Evolutionary conservation across 116 monocot species (phyloP).

Genomic region (Zostera marina): DNA sequence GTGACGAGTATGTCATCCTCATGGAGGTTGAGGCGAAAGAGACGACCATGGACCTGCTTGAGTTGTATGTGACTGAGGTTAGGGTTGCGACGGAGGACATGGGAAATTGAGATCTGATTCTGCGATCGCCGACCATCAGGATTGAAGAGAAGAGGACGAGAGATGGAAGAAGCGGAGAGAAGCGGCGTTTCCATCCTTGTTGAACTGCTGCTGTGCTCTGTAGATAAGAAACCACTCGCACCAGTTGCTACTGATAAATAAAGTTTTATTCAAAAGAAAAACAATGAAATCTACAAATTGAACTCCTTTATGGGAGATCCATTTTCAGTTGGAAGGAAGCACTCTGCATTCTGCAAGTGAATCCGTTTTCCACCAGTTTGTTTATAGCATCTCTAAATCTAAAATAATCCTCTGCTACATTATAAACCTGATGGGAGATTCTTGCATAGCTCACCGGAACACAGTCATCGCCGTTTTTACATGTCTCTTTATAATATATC

Average conservation of each 20-base stretch:
- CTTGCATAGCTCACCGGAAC: constrained; percentile 44
- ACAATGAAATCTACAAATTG: no score
- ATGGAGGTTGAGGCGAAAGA: constrained; percentile 26
- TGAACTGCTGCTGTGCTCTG: no score
- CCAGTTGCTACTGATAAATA: no score
- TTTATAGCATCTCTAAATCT: constrained; percentile 60
- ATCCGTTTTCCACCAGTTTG: constrained; percentile 40
- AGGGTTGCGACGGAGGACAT: constrained; percentile 7
- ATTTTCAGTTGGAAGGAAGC: constrained; percentile 21
- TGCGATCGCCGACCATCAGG: neutral
- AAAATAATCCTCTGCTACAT: constrained; percentile 54
- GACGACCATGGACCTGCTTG: constrained; percentile 25
- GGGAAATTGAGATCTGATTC: constrained; percentile 8
- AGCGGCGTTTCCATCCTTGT: neutral
- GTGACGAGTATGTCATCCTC: constrained; percentile 21
- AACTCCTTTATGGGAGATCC: no score
- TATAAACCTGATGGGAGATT: constrained; percentile 83
- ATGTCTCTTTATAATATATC: constrained; percentile 29
- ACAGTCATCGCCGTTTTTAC: constrained; percentile 5
- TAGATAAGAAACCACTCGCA: no score
- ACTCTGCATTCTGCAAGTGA: constrained; percentile 27
- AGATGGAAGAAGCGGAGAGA: neutral
- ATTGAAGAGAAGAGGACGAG: neutral
- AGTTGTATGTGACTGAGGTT: constrained; percentile 16
- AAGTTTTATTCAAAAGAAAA: no score